Percentiles rank a stretch among this genome's conserved stretches.
These are phyloP conservation scores for Arachnopeziza araneosa DNA, from an alignment of 2,329 filamentous ascomycete species.

Conservation along the genomic window DNA sequence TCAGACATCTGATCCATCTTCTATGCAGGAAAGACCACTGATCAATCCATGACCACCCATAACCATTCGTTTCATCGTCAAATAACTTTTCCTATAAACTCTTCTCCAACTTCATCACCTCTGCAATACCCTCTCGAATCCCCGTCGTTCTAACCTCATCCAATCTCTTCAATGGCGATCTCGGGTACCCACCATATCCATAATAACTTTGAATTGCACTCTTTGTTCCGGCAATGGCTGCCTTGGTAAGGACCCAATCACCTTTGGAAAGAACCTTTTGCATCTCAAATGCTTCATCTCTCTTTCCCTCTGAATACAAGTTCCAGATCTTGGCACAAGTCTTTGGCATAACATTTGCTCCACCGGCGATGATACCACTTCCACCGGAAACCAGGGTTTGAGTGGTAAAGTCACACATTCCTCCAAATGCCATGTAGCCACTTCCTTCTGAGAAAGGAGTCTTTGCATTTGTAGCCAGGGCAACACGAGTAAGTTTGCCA, in stretches of 20 bases:
- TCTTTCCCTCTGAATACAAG: conserved; percentile 66
- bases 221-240: conserved; percentile 83
- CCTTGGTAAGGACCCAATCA: conserved; percentile 79
- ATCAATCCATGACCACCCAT: not conserved
- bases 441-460: conserved; percentile 54
- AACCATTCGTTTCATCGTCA: not conserved
- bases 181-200: conserved; percentile 74
- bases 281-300: conserved; percentile 66
- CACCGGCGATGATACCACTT: conserved; percentile 78
- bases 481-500: conserved; percentile 81
- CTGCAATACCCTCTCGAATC: conserved; percentile 51
- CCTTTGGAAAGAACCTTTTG: conserved; percentile 74
- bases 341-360: conserved; percentile 82
- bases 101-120: conserved; percentile 62
- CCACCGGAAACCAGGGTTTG: conserved; percentile 77
- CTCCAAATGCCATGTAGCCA: conserved; percentile 81
- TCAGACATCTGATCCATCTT: not conserved
- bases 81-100: conserved; percentile 22
- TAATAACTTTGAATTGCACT: conserved; percentile 73
- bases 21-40: not conserved
- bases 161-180: conserved; percentile 65
- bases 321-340: conserved; percentile 74
- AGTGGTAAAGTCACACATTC: conserved; percentile 81
- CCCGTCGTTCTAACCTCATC: conserved; percentile 47
- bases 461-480: conserved; percentile 64